These are phyloP conservation scores for Xanthoconium stramineum DNA, from an alignment of 768 basidiomycete species.

Conservation along the genomic window DNA sequence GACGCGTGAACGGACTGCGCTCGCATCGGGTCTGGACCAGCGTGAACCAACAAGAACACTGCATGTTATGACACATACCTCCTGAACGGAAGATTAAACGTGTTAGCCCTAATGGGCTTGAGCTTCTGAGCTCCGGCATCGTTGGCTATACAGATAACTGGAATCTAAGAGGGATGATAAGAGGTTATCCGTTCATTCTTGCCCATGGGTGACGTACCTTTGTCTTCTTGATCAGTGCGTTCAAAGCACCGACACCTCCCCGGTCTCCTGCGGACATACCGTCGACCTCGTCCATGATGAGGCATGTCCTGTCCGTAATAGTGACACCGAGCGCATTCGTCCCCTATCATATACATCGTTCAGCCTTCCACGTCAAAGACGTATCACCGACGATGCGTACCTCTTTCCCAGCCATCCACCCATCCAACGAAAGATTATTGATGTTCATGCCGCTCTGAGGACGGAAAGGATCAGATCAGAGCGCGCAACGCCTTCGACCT, in stretches of 20 bases:
- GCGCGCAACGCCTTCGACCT: background rate
- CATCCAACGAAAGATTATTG: slow-evolving; percentile 84
- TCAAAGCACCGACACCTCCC: slow-evolving; percentile 93
- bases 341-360: slow-evolving; percentile 30
- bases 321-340: slow-evolving; percentile 68
- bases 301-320: slow-evolving; percentile 76
- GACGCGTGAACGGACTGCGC: slow-evolving; percentile 78
- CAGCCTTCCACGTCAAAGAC: background rate
- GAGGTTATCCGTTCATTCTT: background rate
- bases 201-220: slow-evolving; percentile 46
- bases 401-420: slow-evolving; percentile 64
- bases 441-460: slow-evolving; percentile 83
- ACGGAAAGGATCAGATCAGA: background rate
- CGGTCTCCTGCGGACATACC: slow-evolving; percentile 98
- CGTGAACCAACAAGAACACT: background rate
- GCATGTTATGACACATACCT: slow-evolving; percentile 46
- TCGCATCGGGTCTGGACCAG: slow-evolving; percentile 64
- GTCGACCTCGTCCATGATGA: slow-evolving; percentile 99
- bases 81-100: slow-evolving; percentile 73
- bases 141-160: slow-evolving; percentile 97
- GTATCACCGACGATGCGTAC: slow-evolving; percentile 39
- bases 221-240: slow-evolving; percentile 88
- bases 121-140: slow-evolving; percentile 85
- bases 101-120: slow-evolving; percentile 73
- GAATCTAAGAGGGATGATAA: slow-evolving; percentile 54